A percentile compares a stretch with the other conserved stretches of the same genome.
Conservation (phyloP, 306 rosid genomes). For the Gastrolobium villosum region DNA sequence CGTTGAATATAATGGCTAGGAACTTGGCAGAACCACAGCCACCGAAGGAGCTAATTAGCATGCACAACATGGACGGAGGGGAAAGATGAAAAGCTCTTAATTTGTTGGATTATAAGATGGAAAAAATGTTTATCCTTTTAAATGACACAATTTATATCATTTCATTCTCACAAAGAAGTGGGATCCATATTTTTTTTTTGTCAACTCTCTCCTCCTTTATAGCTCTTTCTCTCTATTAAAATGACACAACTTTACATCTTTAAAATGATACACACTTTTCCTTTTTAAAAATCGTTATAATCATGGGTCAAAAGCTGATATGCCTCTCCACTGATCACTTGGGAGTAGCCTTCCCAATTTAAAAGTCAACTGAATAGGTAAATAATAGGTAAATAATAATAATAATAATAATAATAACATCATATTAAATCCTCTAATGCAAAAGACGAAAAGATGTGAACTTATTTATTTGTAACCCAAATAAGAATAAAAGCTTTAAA, state of each 20-base stretch:
- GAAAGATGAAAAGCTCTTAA: not conserved
- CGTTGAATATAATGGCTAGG: no score
- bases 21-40: not conserved
- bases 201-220: no score
- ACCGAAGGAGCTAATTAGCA: not conserved
- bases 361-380: constrained; percentile 5
- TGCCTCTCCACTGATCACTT: constrained; percentile 53
- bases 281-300: no score
- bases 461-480: not conserved
- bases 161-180: no score
- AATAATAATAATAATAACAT: constrained; percentile 9
- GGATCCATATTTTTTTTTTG: no score
- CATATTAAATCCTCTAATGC: not conserved
- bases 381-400: no score
- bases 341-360: constrained; percentile 45
- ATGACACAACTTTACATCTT: no score
- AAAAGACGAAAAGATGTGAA: not conserved
- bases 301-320: constrained; percentile 34
- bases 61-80: not conserved
- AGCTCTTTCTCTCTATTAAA: no score
- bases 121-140: no score
- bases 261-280: no score
- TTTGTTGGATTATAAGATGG: no score
- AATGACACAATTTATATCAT: no score
- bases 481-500: not conserved